phyloP scores from a whole-genome alignment of 805 yeast species.

The Kazachstania bromeliacearum region DNA sequence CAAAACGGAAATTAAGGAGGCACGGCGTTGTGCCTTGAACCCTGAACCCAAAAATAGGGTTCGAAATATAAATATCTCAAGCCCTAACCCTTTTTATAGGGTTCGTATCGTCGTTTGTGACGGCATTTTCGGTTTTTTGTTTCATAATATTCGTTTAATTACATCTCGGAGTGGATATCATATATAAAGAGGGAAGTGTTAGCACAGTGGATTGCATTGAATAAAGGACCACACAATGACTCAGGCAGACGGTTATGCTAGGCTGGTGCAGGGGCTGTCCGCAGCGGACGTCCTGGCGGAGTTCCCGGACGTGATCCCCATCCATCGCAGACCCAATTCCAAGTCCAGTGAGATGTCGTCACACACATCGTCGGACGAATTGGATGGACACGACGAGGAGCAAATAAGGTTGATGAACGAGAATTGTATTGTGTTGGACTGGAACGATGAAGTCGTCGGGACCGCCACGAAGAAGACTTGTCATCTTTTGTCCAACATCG shows the following conservation, averaged over 20 bases:
- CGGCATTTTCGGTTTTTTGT: no score
- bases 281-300: constrained; percentile 41
- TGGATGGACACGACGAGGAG: constrained; percentile 84
- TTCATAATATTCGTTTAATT: no score
- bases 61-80: no score
- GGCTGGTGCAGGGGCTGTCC: constrained; percentile 44
- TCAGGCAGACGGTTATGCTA: constrained; percentile 32
- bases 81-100: no score
- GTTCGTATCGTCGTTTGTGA: no score
- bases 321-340: constrained; percentile 51
- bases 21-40: no score
- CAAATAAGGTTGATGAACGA: constrained; percentile 95
- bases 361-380: constrained; percentile 35
- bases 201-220: no score
- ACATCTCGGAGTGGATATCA: no score
- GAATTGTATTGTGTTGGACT: constrained; percentile 86
- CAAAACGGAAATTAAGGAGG: no score
- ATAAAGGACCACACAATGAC: no score
- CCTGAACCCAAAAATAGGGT: no score
- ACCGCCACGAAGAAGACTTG: constrained; percentile 90
- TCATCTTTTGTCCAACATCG: constrained; percentile 79
- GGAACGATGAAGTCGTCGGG: constrained; percentile 79
- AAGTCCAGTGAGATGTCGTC: constrained; percentile 30
- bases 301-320: constrained; percentile 55
- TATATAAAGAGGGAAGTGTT: no score